Evolutionary conservation across 1,284 basidiomycete genomes (phyloP).

Genomic region (Cutaneotrichosporon mucoides): DNA sequence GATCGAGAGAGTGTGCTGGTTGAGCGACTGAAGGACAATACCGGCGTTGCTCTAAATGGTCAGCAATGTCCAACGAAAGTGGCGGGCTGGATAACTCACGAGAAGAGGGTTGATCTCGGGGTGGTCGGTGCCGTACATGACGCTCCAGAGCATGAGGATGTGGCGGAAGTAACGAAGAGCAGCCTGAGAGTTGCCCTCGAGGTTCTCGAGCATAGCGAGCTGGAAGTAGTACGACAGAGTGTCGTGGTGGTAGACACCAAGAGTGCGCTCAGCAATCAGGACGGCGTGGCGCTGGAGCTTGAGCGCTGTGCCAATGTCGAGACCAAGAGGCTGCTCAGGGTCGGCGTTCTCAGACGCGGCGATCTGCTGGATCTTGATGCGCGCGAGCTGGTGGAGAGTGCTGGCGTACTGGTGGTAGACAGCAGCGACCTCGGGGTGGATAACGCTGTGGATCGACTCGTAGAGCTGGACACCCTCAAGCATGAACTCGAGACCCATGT

Average conservation of each 20-base stretch:
- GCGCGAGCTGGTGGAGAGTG: constrained; percentile 51
- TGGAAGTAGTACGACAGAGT: constrained; percentile 57
- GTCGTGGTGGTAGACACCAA: constrained; percentile 55
- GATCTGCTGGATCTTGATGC: constrained; percentile 47
- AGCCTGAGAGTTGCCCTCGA: constrained; percentile 50
- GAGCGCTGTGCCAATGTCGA: constrained; percentile 52
- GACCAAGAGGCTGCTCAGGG: constrained; percentile 43
- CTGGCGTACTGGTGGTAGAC: constrained; percentile 55
- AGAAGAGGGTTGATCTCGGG: constrained; percentile 53
- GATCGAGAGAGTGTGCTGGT: constrained; percentile 43
- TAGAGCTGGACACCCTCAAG: constrained; percentile 56
- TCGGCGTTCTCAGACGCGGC: constrained; percentile 36
- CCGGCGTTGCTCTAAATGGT: constrained; percentile 43
- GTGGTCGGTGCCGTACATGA: constrained; percentile 55
- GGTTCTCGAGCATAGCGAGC: constrained; percentile 54
- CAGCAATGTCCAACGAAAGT: constrained; percentile 13
- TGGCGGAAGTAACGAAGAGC: constrained; percentile 54
- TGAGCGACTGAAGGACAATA: constrained; percentile 45
- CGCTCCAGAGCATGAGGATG: constrained; percentile 53
- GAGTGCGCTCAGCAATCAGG: constrained; percentile 55
- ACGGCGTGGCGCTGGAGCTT: constrained; percentile 56
- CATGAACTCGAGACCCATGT: constrained; percentile 54
- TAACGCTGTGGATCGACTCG: constrained; percentile 57
- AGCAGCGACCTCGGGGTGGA: constrained; percentile 56
- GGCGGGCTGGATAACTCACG: constrained; percentile 38